These are phyloP conservation scores for Fusarium xylarioides DNA, from an alignment of 2,329 filamentous ascomycete species.

Conservation along the genomic window DNA sequence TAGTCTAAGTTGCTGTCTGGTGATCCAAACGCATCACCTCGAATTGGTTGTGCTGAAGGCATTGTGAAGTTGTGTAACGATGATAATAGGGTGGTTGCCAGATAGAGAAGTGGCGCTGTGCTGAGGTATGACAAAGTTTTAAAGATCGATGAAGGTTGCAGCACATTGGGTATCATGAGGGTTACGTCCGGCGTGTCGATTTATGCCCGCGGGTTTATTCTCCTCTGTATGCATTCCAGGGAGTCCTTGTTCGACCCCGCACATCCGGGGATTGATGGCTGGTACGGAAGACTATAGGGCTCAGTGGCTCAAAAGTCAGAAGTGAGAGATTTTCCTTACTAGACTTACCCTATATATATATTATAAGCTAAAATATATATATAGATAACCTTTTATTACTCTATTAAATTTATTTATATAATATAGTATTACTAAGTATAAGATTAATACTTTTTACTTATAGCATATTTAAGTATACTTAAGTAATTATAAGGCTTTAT, in stretches of 20 bases:
- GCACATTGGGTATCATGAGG: too few species aligned
- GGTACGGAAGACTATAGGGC: too few species aligned
- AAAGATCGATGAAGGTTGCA: not conserved
- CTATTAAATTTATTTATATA: too few species aligned
- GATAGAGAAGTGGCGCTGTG: not conserved
- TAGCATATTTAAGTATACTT: too few species aligned
- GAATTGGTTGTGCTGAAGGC: slow-evolving; percentile 21
- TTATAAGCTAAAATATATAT: too few species aligned
- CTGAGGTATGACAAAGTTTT: not conserved
- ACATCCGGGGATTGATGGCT: not conserved
- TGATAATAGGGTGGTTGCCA: not conserved
- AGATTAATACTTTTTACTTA: too few species aligned
- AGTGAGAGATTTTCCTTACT: too few species aligned
- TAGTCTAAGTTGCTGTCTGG: slow-evolving; percentile 22
- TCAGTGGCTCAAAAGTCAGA: too few species aligned
- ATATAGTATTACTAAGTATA: too few species aligned
- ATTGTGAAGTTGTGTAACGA: not conserved
- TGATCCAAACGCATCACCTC: slow-evolving; percentile 7
- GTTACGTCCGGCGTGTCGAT: not conserved
- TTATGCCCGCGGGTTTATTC: not conserved
- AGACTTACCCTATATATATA: too few species aligned
- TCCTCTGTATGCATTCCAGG: not conserved
- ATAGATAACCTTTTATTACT: too few species aligned
- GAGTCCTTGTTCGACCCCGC: slow-evolving; percentile 1
- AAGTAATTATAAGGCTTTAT: too few species aligned